Evolutionary conservation across 345 rosid genomes (phyloP), one percentile per base, ranked within the genome.

Genomic region (Rhodomyrtus tomentosa): DNA sequence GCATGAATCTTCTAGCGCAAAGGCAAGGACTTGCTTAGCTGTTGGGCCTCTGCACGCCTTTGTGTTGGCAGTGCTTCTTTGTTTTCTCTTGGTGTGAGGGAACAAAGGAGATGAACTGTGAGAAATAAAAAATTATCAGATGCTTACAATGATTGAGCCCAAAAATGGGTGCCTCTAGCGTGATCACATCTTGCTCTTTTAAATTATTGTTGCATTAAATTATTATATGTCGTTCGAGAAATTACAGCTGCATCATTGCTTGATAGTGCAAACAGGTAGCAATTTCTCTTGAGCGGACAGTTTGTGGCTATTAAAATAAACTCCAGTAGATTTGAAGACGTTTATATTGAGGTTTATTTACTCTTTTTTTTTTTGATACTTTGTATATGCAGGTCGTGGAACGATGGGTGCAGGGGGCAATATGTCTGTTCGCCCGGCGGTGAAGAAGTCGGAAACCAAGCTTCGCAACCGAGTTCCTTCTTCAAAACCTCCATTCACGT

Each of bases 371-470:
- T 27, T 18, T n/a, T 42, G 36, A 7, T 10, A 24, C 48, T 48
- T 80, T 25, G 73, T 53, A 14, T 88, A 53, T 58, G 55, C 89
- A 88, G 92, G 84, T 85, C 81, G 55, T 83, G 84, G 88, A 87
- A 89, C 83, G 88, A 95, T 94, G 99, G 99, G 95, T 88, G 96
- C 93, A 25, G 98, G 98, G 83, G 97, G 98, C 81, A 85, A 95
- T 84, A 93, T 92, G 96, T 84, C 89, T 4, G 91, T 86, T 62
- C 89, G 88, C 79, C 73, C 93, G 73, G 82, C 88, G 14, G 45
- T 84, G 24, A 92, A 88, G 89, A 89, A 89, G 83, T 81, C 87
- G 3, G 91, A 86, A 81, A 50, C 80, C 76, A 87, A 87, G 10
- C 51, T 88, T 42, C 5, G 87, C 76, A 91, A 91, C 84, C 90